A percentile compares a stretch with the other conserved stretches of the same genome.
Conservation (phyloP, 257 asterid genomes). For the Vinca minor region DNA sequence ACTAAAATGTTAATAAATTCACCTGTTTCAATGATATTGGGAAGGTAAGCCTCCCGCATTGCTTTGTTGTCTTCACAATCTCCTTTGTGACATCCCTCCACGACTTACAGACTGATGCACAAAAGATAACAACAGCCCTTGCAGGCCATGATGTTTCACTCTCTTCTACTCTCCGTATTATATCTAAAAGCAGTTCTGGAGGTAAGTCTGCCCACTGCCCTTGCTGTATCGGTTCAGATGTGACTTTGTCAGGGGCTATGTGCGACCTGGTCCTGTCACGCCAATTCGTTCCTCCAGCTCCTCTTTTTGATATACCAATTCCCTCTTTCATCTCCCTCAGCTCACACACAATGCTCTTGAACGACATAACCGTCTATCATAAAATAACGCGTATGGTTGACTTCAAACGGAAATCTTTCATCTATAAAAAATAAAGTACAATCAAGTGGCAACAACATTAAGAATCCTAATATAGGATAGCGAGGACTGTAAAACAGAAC, state of each 20-base stretch:
- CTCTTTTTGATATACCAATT: constrained; percentile 67
- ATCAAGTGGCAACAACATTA: neutral
- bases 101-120: constrained; percentile 87
- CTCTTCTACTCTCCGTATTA: constrained; percentile 78
- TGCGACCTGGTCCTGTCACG: constrained; percentile 52
- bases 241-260: constrained; percentile 60
- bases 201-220: constrained; percentile 94
- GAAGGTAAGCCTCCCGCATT: constrained; percentile 87
- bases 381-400: constrained; percentile 19
- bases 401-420: neutral
- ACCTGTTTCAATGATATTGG: constrained; percentile 97
- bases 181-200: constrained; percentile 80
- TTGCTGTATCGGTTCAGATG: constrained; percentile 53
- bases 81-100: constrained; percentile 95
- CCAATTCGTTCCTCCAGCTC: constrained; percentile 59
- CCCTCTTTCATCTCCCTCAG: constrained; percentile 75
- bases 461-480: too few species aligned
- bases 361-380: constrained; percentile 46
- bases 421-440: neutral
- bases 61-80: constrained; percentile 82
- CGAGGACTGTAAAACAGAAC: too few species aligned
- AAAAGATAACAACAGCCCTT: constrained; percentile 65
- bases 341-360: constrained; percentile 76
- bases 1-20: constrained; percentile 7
- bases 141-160: constrained; percentile 93